Evolutionary conservation across 495 filamentous ascomycete species (phyloP).

Genomic region (Lophiotrema nucula): DNA sequence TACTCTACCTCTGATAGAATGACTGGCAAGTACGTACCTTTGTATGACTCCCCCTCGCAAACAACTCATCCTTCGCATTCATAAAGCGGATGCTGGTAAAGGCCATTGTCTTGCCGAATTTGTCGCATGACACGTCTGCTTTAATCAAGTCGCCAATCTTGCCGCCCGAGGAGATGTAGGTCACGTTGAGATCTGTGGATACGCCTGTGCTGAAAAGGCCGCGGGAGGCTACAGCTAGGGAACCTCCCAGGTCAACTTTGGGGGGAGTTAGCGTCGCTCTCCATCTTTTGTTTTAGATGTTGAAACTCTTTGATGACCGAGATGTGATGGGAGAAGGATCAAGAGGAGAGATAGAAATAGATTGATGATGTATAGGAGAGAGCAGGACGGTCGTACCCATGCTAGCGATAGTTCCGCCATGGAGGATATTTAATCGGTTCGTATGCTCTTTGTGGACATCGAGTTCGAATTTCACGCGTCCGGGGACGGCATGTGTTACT

Average conservation of each 20-base stretch:
- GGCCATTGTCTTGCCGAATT: conserved; percentile 90
- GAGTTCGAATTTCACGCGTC: conserved; percentile 82
- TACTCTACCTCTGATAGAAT: too few species aligned
- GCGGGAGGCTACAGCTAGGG: conserved; percentile 85
- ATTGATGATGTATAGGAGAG: neutral
- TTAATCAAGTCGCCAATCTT: conserved; percentile 73
- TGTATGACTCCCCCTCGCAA: conserved; percentile 91
- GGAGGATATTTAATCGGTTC: conserved; percentile 88
- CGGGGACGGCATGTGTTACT: conserved; percentile 71
- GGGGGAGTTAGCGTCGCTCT: too few species aligned
- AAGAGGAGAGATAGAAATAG: neutral
- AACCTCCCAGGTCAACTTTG: conserved; percentile 88
- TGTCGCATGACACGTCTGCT: conserved; percentile 78
- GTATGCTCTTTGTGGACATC: conserved; percentile 86
- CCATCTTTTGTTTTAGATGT: neutral
- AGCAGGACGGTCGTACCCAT: conserved; percentile 65
- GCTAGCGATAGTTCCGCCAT: conserved; percentile 92
- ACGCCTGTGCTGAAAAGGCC: conserved; percentile 88
- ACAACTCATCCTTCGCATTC: conserved; percentile 71
- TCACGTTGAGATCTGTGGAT: conserved; percentile 92
- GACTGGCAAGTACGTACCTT: too few species aligned
- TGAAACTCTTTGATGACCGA: too few species aligned
- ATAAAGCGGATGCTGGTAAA: conserved; percentile 80
- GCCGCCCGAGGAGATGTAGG: conserved; percentile 82
- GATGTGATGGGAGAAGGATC: conserved; percentile 5